Evolutionary conservation across 208 protist species (phyloP).

Genomic region (Acanthamoeba royreba): DNA sequence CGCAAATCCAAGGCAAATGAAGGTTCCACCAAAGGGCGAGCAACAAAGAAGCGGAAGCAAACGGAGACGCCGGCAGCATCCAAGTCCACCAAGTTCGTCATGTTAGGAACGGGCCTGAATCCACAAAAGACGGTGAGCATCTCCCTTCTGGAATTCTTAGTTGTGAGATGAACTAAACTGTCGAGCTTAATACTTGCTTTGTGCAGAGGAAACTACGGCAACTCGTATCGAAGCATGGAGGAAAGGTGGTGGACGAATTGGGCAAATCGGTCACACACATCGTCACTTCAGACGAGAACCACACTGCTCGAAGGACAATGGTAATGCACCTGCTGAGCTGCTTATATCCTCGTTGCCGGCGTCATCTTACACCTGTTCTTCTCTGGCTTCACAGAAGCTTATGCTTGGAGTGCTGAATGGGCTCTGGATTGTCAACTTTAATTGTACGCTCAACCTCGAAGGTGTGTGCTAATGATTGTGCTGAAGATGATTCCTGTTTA

Average conservation of each 20-base stretch:
- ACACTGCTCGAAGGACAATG: neutral
- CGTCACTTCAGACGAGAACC: neutral
- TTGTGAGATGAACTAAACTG: neutral
- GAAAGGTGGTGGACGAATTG: neutral
- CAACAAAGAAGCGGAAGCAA: neutral
- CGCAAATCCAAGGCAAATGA: neutral
- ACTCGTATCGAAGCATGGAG: neutral
- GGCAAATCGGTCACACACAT: neutral
- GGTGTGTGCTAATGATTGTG: neutral
- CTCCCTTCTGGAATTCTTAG: neutral
- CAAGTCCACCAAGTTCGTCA: neutral
- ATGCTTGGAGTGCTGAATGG: neutral
- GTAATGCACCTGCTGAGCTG: neutral
- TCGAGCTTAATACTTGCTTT: neutral
- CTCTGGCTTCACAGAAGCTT: neutral
- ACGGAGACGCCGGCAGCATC: neutral
- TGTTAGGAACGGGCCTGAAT: neutral
- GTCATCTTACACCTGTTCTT: neutral
- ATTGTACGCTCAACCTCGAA: neutral
- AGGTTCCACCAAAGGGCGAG: neutral
- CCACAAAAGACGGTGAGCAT: neutral
- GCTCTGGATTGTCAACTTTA: neutral
- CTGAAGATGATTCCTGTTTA: neutral
- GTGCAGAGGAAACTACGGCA: neutral
- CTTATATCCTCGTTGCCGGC: neutral